Conservation (phyloP, 306 rosid species). For the Astragalus membranaceus region DNA sequence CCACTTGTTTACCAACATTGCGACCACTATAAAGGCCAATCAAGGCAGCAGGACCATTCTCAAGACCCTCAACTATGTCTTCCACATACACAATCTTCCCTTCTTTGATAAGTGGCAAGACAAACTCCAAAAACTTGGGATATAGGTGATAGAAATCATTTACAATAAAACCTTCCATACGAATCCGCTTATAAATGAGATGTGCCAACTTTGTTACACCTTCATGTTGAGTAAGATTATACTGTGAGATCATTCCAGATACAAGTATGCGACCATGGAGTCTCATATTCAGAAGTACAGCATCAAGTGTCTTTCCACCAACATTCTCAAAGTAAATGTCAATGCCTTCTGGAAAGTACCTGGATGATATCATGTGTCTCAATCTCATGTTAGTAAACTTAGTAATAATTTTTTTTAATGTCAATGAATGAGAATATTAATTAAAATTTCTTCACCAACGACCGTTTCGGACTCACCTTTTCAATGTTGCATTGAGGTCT, state of each 20-base stretch:
- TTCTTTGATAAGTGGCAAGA: constrained; percentile 23
- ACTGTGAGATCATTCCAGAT: constrained; percentile 37
- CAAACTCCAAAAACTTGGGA: constrained; percentile 25
- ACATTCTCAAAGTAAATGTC: constrained; percentile 32
- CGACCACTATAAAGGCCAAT: constrained; percentile 22
- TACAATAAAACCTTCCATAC: constrained; percentile 15
- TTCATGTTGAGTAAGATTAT: constrained; percentile 21
- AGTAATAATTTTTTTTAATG: neutral
- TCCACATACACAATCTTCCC: constrained; percentile 25
- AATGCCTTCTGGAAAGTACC: constrained; percentile 33
- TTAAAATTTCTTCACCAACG: neutral
- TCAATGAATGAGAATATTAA: neutral
- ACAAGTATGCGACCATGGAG: constrained; percentile 12
- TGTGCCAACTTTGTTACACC: constrained; percentile 26
- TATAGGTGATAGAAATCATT: constrained; percentile 12
- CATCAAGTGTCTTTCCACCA: constrained; percentile 34
- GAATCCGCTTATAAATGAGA: constrained; percentile 17
- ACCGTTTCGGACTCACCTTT: neutral
- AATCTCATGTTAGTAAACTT: neutral
- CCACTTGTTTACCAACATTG: constrained; percentile 28
- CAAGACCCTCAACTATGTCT: constrained; percentile 24
- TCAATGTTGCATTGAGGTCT: constrained; percentile 18
- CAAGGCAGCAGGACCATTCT: constrained; percentile 28
- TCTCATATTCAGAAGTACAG: constrained; percentile 26
- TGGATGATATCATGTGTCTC: neutral